These are phyloP conservation scores for Croton laevigatus DNA, from an alignment of 441 rosid genomes.

Conservation along the genomic window DNA sequence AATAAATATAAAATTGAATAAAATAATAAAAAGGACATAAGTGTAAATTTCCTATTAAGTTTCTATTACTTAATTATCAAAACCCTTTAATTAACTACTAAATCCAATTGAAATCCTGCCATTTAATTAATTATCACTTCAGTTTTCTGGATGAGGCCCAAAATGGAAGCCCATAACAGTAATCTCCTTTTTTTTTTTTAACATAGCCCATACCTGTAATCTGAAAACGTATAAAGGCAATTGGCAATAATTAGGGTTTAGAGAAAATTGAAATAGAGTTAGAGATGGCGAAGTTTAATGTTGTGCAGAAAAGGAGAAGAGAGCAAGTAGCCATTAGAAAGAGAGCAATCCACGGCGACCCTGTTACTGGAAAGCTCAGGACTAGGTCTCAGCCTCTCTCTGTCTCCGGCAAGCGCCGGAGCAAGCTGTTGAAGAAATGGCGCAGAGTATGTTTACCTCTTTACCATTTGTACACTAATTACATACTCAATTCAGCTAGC, in stretches of 20 bases:
- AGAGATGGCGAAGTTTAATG: conserved; percentile 82
- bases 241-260: conserved; percentile 27
- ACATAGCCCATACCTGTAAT: not conserved
- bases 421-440: conserved; percentile 69
- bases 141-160: no score
- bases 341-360: conserved; percentile 68
- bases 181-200: no score
- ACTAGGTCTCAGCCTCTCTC: conserved; percentile 40
- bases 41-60: no score
- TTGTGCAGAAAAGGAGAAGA: conserved; percentile 66
- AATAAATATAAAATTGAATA: no score
- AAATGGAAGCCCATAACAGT: not conserved
- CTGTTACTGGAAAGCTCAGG: conserved; percentile 52
- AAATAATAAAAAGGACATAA: no score
- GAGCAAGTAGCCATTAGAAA: conserved; percentile 49
- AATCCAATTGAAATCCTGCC: no score
- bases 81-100: no score
- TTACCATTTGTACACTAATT: not conserved
- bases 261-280: not conserved
- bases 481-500: not conserved
- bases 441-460: conserved; percentile 42
- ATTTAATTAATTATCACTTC: no score
- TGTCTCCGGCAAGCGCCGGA: conserved; percentile 75
- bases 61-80: no score
- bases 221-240: not conserved